Evolutionary conservation across 768 basidiomycete genomes (phyloP).

Genomic region (Suillus americanus): DNA sequence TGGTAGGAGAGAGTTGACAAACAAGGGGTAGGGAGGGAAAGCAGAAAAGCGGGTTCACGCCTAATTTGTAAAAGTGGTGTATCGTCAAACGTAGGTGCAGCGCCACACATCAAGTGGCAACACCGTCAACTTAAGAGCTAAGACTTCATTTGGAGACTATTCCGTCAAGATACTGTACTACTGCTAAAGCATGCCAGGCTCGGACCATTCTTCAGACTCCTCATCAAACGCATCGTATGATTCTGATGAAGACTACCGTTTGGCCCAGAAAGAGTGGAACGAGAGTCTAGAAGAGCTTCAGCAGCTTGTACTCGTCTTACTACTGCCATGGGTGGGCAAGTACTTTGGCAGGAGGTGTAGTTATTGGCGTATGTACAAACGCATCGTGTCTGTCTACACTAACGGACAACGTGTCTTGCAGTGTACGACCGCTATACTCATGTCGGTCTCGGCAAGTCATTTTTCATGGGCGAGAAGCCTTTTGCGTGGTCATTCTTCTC

Average conservation of each 20-base stretch:
- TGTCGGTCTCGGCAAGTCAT: conserved; percentile 60
- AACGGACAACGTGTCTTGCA: conserved; percentile 26
- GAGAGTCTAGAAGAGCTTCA: conserved; percentile 85
- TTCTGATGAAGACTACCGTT: conserved; percentile 64
- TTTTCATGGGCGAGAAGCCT: conserved; percentile 51
- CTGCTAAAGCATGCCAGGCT: conserved; percentile 52
- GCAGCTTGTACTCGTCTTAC: conserved; percentile 73
- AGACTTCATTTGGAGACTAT: neutral
- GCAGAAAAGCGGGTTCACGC: conserved; percentile 4
- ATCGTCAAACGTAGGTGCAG: neutral
- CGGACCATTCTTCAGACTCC: conserved; percentile 60
- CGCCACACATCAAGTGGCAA: conserved; percentile 19
- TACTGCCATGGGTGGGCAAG: conserved; percentile 86
- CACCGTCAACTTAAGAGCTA: neutral
- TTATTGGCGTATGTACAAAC: conserved; percentile 69
- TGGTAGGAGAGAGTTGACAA: conserved; percentile 16
- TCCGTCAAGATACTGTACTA: neutral
- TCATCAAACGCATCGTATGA: conserved; percentile 51
- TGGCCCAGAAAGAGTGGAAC: conserved; percentile 91
- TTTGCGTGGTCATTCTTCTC: conserved; percentile 16
- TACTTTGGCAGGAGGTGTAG: conserved; percentile 87
- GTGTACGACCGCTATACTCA: conserved; percentile 72
- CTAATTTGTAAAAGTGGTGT: conserved; percentile 10
- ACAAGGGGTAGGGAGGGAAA: conserved; percentile 9
- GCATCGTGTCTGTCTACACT: conserved; percentile 12